Percentiles rank a stretch among this genome's conserved stretches.
phyloP scores from a whole-genome alignment of 2,329 filamentous ascomycete genomes.

The Colletotrichum sojae region DNA sequence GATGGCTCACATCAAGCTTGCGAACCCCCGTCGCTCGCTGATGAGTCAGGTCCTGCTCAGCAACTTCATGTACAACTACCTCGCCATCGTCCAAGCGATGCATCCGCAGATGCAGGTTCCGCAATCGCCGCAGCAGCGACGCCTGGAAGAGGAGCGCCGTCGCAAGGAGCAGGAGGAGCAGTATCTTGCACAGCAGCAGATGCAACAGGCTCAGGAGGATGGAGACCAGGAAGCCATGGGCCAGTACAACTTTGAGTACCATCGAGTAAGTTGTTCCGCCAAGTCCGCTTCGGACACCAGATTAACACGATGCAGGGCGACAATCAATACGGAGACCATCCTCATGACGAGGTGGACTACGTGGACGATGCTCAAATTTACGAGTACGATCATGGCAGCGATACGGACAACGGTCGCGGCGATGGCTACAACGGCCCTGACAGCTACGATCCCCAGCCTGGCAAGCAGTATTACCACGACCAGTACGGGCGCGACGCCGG shows the following conservation, averaged over 20 bases:
- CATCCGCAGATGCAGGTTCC: constrained; percentile 95
- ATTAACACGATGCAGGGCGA: constrained; percentile 52
- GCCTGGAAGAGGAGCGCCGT: constrained; percentile 68
- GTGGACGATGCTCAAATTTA: constrained; percentile 68
- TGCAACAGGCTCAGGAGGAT: constrained; percentile 59
- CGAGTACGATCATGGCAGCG: constrained; percentile 64
- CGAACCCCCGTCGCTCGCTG: constrained; percentile 92
- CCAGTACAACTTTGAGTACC: constrained; percentile 68
- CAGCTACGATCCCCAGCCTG: constrained; percentile 53
- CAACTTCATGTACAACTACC: constrained; percentile 99
- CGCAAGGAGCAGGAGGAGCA: constrained; percentile 66
- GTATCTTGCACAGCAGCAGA: constrained; percentile 61
- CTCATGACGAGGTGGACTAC: constrained; percentile 62
- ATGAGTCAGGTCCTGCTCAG: constrained; percentile 96
- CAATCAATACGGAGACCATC: constrained; percentile 62
- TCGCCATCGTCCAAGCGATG: constrained; percentile 99
- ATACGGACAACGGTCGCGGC: constrained; percentile 51
- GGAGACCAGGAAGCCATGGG: constrained; percentile 62
- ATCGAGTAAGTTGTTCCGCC: constrained; percentile 58
- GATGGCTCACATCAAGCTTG: constrained; percentile 98
- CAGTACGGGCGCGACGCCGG: constrained; percentile 50
- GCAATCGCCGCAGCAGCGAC: constrained; percentile 82
- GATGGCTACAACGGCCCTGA: constrained; percentile 57
- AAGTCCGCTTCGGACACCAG: not conserved
- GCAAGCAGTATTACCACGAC: constrained; percentile 59